Base-by-base conservation (phyloP, 768 basidiomycete genomes). In the Termitomyces sp. region DNA sequence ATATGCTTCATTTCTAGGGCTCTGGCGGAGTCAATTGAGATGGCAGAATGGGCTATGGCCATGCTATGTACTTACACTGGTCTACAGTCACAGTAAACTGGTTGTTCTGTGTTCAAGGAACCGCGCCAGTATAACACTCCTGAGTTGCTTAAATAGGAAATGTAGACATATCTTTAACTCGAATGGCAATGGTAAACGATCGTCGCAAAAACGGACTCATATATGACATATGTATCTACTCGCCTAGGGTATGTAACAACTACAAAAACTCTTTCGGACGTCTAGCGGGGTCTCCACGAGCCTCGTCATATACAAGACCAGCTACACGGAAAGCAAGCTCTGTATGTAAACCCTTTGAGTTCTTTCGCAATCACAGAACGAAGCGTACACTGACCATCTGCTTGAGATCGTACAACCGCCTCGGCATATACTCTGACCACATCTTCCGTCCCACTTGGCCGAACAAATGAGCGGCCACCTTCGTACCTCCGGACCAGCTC, bases 391-490 rank as follows among this genome's bases (percentile, higher is more conserved):
- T 54, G 63, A 97, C 96, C 91, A 70, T 95, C 93, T 20, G 90
- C 93, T 64, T 89, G 87, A 14, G 82, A 72, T 59, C 82, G 83
- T 42, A 84, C 74, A 46, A 77, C 79, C 1, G 97, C 96, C 71
- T 99, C 97, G 1, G 95, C 97, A 68, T 98, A 99, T 16, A 99
- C 95, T 58, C 97, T 82, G 6, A 99, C 97, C 26, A 96, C 95
- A 67, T 99, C 95, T 71, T 99, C 97, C 24, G 97, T 99, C 9
- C 97, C 97, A 71, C 94, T 96, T 2, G 97, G 97, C 57, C 97
- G 74, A 18, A 98, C 97, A 67, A 99, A 99, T 27, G 92, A 85
- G 42, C 97, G 84, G 1, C 97, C 97, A 18, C 85, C 86, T 46
- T 89, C 86, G 66, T 88, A 91, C 67, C 85, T 85, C 56, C 79